phyloP scores from a whole-genome alignment of 352 stramenopile species.

The Pythium vanterpoolii region DNA sequence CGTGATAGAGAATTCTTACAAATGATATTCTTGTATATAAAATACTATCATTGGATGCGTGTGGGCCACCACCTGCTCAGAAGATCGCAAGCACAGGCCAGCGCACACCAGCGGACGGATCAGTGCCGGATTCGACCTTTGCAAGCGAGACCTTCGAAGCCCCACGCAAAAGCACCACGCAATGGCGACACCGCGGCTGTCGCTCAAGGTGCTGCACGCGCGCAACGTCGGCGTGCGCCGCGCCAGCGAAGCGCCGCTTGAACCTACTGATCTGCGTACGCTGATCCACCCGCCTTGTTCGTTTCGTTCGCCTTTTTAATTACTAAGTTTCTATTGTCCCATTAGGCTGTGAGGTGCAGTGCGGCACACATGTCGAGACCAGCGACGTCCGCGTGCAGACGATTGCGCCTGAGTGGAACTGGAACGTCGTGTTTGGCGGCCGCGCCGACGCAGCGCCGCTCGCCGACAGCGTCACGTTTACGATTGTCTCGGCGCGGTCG shows the following conservation, averaged over 20 bases:
- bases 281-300: background rate
- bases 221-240: conserved; percentile 15
- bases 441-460: conserved; percentile 38
- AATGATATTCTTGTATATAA: background rate
- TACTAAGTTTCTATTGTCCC: background rate
- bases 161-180: background rate
- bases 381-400: conserved; percentile 45
- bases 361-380: conserved; percentile 42
- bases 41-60: background rate
- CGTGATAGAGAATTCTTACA: background rate
- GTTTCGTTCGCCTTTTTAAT: background rate
- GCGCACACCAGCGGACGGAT: background rate
- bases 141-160: conserved; percentile 1
- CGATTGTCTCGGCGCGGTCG: conserved; percentile 46
- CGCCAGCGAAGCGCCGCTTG: conserved; percentile 7
- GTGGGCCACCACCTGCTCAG: background rate
- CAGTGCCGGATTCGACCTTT: conserved; percentile 12
- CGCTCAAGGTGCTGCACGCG: conserved; percentile 18
- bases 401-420: conserved; percentile 42
- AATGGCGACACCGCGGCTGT: conserved; percentile 18
- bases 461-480: conserved; percentile 40
- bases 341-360: conserved; percentile 56
- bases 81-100: conserved; percentile 21
- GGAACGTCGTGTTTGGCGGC: conserved; percentile 55
- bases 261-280: conserved; percentile 15